A percentile compares a stretch with the other conserved stretches of the same genome.
Evolutionary conservation across 345 rosid species (phyloP).

Genomic region (Euphorbia pulcherrima): DNA sequence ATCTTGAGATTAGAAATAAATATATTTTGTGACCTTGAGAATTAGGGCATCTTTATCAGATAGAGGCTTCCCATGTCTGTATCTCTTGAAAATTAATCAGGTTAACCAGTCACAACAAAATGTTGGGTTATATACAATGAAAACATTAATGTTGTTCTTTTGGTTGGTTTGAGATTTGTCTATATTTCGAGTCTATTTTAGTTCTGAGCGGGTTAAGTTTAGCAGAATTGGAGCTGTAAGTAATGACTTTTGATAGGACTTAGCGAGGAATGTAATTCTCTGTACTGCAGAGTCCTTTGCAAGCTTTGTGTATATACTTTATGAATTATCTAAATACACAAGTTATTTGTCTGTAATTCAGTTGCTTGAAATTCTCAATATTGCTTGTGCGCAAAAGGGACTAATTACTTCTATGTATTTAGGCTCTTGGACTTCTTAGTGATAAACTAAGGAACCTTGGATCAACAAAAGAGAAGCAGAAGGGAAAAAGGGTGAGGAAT

Average conservation of each 20-base stretch:
- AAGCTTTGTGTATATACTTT: not conserved
- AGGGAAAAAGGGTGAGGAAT: slow-evolving; percentile 36
- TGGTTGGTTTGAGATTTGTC: not conserved
- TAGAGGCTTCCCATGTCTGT: not conserved
- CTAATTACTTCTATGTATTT: slow-evolving; percentile 16
- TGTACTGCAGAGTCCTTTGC: not conserved
- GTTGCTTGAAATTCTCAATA: not conserved
- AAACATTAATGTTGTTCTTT: not conserved
- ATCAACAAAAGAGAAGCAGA: slow-evolving; percentile 39
- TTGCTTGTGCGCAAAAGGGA: not conserved
- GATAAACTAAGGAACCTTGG: slow-evolving; percentile 53
- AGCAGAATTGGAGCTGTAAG: not conserved
- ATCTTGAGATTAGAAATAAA: slow-evolving; percentile 4
- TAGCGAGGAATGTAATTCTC: not conserved
- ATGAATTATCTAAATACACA: not conserved
- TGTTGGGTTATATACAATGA: not conserved
- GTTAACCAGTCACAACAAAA: not conserved
- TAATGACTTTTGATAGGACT: not conserved
- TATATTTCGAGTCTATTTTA: not conserved
- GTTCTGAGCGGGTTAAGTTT: not conserved
- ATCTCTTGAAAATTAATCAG: not conserved
- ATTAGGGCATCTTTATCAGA: slow-evolving; percentile 3
- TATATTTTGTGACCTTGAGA: not conserved
- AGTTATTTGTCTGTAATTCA: not conserved
- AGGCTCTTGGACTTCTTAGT: slow-evolving; percentile 80